A percentile compares a stretch with the other conserved stretches of the same genome.
These are phyloP conservation scores for Talaromyces marneffei DNA, from an alignment of 2,329 filamentous ascomycete species.

Conservation along the genomic window DNA sequence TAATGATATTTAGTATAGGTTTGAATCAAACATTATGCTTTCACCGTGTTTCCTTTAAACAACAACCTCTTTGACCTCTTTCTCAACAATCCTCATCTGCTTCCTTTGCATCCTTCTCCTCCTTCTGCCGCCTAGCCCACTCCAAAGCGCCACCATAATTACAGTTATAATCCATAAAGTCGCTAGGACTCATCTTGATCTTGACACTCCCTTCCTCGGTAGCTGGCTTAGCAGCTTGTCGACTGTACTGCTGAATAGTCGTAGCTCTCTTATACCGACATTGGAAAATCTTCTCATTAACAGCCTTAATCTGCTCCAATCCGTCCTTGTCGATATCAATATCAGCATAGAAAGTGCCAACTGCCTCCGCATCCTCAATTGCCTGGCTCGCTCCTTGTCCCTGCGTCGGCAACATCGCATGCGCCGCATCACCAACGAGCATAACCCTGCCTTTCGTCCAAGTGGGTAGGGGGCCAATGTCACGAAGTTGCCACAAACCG, in stretches of 20 bases:
- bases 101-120: neutral
- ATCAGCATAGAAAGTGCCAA: conserved; percentile 3
- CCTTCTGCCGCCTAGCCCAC: conserved; percentile 5
- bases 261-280: conserved; percentile 35
- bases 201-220: conserved; percentile 27
- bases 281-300: neutral
- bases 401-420: conserved; percentile 2
- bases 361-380: conserved; percentile 1
- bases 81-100: neutral
- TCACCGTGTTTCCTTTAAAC: neutral
- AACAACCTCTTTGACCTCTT: neutral
- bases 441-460: conserved; percentile 23
- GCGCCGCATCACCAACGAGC: conserved; percentile 1
- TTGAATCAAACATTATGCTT: neutral
- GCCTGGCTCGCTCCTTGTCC: conserved; percentile 3
- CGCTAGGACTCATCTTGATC: conserved; percentile 7
- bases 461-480: conserved; percentile 37
- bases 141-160: conserved; percentile 15
- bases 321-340: neutral
- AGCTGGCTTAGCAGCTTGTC: conserved; percentile 38
- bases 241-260: conserved; percentile 40
- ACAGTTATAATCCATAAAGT: conserved; percentile 20
- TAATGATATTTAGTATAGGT: neutral
- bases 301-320: neutral
- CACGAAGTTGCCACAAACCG: conserved; percentile 43